A percentile compares a stretch with the other conserved stretches of the same genome.
phyloP scores from a whole-genome alignment of 257 asterid genomes.

The Penstemon barbatus region DNA sequence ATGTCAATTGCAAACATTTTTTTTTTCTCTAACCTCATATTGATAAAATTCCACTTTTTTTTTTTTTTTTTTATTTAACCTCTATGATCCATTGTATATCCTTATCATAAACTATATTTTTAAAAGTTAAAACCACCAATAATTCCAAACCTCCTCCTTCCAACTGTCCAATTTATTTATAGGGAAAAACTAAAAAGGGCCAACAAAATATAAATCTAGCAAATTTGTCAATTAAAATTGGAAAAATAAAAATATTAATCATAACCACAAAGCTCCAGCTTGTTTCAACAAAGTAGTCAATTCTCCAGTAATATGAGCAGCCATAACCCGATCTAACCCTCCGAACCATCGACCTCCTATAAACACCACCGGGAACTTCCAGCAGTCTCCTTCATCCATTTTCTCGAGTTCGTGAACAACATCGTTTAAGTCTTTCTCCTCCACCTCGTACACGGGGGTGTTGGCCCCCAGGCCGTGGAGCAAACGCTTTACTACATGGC shows the following conservation, averaged over 20 bases:
- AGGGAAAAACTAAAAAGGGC: too few relatives aligned
- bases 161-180: too few relatives aligned
- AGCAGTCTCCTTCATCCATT: constrained; percentile 12
- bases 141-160: too few relatives aligned
- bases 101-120: too few relatives aligned
- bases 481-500: constrained; percentile 48
- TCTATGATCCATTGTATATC: too few relatives aligned
- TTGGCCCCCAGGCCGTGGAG: constrained; percentile 53
- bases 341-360: constrained; percentile 69
- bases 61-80: too few relatives aligned
- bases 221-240: too few relatives aligned
- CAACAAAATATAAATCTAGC: too few relatives aligned
- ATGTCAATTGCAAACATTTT: too few relatives aligned
- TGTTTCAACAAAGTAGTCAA: constrained; percentile 55
- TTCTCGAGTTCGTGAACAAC: constrained; percentile 31
- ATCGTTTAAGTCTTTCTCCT: constrained; percentile 37
- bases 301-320: constrained; percentile 66
- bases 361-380: constrained; percentile 55
- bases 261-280: constrained; percentile 76
- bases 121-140: too few relatives aligned
- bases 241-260: constrained; percentile 9
- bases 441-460: constrained; percentile 52
- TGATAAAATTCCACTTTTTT: too few relatives aligned
- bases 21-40: too few relatives aligned
- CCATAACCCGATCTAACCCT: constrained; percentile 69